Percentiles rank a stretch among this genome's conserved stretches.
phyloP scores from a whole-genome alignment of 768 basidiomycete genomes.

The Boletellus ananiceps region DNA sequence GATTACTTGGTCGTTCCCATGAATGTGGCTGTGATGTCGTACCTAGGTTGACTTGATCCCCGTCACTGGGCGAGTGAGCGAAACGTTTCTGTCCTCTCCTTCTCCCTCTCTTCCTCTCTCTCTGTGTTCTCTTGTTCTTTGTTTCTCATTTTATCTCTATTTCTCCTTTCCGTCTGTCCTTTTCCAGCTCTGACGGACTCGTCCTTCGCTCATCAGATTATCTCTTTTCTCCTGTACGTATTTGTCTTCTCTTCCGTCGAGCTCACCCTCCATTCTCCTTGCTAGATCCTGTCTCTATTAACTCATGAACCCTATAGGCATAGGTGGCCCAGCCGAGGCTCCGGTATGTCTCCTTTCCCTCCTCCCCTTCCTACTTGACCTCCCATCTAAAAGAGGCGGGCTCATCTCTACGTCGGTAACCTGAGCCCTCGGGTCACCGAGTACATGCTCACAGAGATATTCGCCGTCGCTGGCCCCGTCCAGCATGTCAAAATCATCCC shows the following conservation, averaged over 20 bases:
- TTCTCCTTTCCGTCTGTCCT: slow-evolving; percentile 34
- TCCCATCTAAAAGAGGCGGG: slow-evolving; percentile 58
- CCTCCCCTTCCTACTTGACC: background rate
- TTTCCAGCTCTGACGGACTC: slow-evolving; percentile 33
- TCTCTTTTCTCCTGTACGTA: slow-evolving; percentile 35
- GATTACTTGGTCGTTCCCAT: slow-evolving; percentile 17
- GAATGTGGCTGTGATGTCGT: slow-evolving; percentile 22
- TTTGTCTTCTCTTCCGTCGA: slow-evolving; percentile 6
- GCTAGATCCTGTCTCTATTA: slow-evolving; percentile 37
- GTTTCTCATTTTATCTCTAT: slow-evolving; percentile 31
- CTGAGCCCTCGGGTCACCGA: slow-evolving; percentile 96
- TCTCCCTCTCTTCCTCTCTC: slow-evolving; percentile 15
- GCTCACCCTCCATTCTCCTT: slow-evolving; percentile 10
- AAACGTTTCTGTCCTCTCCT: slow-evolving; percentile 11
- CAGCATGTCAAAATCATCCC: slow-evolving; percentile 99
- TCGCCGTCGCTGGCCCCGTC: slow-evolving; percentile 94
- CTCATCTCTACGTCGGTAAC: slow-evolving; percentile 99
- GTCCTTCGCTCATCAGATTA: slow-evolving; percentile 37
- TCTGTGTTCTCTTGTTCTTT: slow-evolving; percentile 29
- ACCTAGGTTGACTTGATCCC: slow-evolving; percentile 19
- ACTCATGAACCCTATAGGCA: slow-evolving; percentile 72
- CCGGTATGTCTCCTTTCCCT: slow-evolving; percentile 47
- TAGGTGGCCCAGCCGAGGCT: slow-evolving; percentile 68
- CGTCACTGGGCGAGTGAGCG: slow-evolving; percentile 20
- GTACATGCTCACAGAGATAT: slow-evolving; percentile 98